Conservation (phyloP, 2,329 filamentous ascomycete species). For the Penicillium sp. region DNA sequence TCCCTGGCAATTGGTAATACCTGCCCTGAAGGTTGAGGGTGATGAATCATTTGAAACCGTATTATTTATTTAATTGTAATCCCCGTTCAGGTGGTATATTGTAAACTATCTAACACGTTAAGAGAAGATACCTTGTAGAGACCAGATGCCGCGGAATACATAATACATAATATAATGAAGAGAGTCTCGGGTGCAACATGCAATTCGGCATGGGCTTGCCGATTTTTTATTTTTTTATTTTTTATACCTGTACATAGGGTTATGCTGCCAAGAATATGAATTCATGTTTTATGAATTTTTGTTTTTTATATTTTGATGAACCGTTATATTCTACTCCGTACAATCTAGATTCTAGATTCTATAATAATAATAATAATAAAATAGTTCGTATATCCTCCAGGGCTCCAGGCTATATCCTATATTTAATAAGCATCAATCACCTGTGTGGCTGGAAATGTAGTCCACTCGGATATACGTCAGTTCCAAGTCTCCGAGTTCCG, state of each 20-base stretch:
- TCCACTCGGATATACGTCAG: conserved; percentile 25
- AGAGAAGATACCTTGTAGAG: too few species aligned
- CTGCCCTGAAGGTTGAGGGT: neutral
- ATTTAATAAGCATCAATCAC: too few species aligned
- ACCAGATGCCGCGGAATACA: neutral
- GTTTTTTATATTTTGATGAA: neutral
- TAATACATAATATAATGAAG: neutral
- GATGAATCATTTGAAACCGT: neutral
- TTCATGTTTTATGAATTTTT: neutral
- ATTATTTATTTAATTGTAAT: neutral
- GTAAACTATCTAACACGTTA: too few species aligned
- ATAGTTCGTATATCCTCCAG: too few species aligned
- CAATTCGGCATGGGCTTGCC: neutral
- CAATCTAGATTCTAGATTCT: neutral
- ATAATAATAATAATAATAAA: too few species aligned
- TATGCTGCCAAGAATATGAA: neutral
- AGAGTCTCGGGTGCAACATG: neutral
- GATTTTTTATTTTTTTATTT: neutral
- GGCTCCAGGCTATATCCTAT: too few species aligned
- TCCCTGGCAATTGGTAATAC: too few species aligned
- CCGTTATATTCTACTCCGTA: too few species aligned
- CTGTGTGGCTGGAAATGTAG: conserved; percentile 14
- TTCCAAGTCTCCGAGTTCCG: conserved; percentile 21
- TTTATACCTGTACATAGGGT: neutral
- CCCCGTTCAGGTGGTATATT: too few species aligned